Base-by-base conservation (phyloP, 306 rosid species). In the Prunus armeniaca region DNA sequence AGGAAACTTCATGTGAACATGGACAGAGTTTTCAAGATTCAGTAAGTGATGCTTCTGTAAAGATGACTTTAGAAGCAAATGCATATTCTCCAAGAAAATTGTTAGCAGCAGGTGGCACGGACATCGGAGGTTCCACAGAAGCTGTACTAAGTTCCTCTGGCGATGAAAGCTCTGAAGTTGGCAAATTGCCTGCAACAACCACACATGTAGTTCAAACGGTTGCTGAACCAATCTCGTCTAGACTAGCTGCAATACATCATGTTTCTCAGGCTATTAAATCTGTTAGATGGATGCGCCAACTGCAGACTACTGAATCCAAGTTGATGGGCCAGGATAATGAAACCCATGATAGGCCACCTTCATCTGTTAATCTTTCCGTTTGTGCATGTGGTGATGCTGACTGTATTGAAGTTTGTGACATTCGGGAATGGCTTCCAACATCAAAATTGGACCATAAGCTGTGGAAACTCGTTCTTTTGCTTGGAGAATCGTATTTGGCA, bases 191-290 rank as follows among this genome's bases (percentile, higher is more conserved):
- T 78, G 87, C 94, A 61, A 77, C 88, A 73, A 69, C 91, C 45
- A 18, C 85, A 67, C 91, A 88, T 69, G 84, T 90, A 82, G 91
- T 89, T 81, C 96, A 89, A 78, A 86, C 91, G n/a, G 89, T 90
- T 72, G 86, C 96, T 68, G 98, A 90, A 87, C 98, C 97, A 78
- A 88, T 94, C 78, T 94, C 97, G 67, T 87, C 97, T 12, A 94
- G 90, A 85, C 84, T 94, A 58, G 96, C 97, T 61, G 98, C 98
- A 20, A 90, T 94, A 69, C 98, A 94, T 86, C 98, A 94, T 83
- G 95, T 94, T 83, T 94, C 97, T 73, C 98, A 90, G 85, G 98
- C 98, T 69, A 94, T 94, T 67, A 94, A 94, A 84, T 94, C 98
- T 82, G 88, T 94, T 66, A 85, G 96, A 82, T 89, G 93, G 97